Evolutionary conservation across 2,329 filamentous ascomycete species (phyloP).

Genomic region (Atkinsonella texensis): DNA sequence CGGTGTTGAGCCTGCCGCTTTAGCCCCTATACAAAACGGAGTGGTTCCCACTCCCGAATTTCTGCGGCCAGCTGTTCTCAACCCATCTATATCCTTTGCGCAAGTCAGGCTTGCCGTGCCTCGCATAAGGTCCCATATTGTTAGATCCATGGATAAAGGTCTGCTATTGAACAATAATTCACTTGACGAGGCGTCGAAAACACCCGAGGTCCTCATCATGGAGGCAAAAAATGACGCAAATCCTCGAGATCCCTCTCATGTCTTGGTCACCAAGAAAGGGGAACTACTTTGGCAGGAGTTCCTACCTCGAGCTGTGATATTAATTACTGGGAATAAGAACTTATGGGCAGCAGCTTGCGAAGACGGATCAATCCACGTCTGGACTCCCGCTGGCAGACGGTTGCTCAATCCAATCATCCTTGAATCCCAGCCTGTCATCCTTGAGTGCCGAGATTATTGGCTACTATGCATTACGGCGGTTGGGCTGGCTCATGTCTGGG

Average conservation of each 20-base stretch:
- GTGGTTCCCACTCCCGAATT: constrained; percentile 66
- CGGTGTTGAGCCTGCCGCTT: constrained; percentile 64
- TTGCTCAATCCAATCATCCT: constrained; percentile 75
- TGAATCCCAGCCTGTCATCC: constrained; percentile 85
- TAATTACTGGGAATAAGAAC: constrained; percentile 78
- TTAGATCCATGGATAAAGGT: constrained; percentile 66
- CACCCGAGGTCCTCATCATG: constrained; percentile 61
- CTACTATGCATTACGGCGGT: constrained; percentile 79
- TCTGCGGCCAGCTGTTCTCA: constrained; percentile 76
- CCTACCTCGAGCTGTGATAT: constrained; percentile 71
- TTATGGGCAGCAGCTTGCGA: constrained; percentile 93
- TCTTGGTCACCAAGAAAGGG: constrained; percentile 71
- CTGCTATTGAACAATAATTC: constrained; percentile 40
- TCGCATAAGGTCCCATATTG: constrained; percentile 69
- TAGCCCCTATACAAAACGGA: constrained; percentile 46
- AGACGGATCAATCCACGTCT: constrained; percentile 79
- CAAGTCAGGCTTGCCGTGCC: constrained; percentile 82
- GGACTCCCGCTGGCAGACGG: constrained; percentile 83
- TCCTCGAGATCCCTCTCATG: constrained; percentile 69
- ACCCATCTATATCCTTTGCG: constrained; percentile 67
- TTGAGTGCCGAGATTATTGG: constrained; percentile 85
- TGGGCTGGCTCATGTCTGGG: constrained; percentile 89
- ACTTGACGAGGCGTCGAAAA: constrained; percentile 48
- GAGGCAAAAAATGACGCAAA: constrained; percentile 77
- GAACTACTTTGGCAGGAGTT: constrained; percentile 88